Evolutionary conservation across 2,329 filamentous ascomycete species (phyloP), one percentile per base, ranked within the genome.

Genomic region (Teratosphaeria viscida): DNA sequence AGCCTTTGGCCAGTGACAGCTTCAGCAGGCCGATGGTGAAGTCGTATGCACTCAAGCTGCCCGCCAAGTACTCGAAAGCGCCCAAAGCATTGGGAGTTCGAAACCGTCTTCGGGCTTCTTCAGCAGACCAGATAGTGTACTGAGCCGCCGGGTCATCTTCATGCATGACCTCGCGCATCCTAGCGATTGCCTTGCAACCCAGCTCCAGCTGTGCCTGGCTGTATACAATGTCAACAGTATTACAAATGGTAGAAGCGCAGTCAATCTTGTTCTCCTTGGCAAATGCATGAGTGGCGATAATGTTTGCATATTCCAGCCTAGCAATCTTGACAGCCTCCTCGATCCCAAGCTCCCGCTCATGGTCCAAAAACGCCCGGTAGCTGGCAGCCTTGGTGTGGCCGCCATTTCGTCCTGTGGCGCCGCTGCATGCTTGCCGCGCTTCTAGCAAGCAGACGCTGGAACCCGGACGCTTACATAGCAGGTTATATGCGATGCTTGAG

Each of bases 221-320:
- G 66, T 84, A 85, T 35, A 85, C 73, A 2, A 85, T 72, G 67
- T 86, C 83, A 2, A 84, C 76, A 0, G 84, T 86, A 27, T 77
- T 73, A 63, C 81, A 79, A 10, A 76, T 67, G 43, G 72, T 66
- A 56, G 76, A 78, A 65, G 85, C 83, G 65, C 81, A 78, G 11
- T 72, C 68, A 35, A 84, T 80, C 5, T 62, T 63, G 59, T 84
- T 70, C 19, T 76, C 71, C 5, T 69, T 67, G 0, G 82, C 81
- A 61, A 86, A 79, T 0, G 67, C 70, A 65, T 86, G 83, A 10
- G 83, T 78, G n/a, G 77, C 78, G 29, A 75, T 71, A 59, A 86
- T 82, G 58, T 75, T 76, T 2, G 67, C 71, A 57, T 72, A 72
- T 61, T 77, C 75, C 43, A 78, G 57, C 14, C 72, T 64, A 2